Evolutionary conservation across 768 basidiomycete genomes (phyloP).

Genomic region (Flagelloscypha sp.): DNA sequence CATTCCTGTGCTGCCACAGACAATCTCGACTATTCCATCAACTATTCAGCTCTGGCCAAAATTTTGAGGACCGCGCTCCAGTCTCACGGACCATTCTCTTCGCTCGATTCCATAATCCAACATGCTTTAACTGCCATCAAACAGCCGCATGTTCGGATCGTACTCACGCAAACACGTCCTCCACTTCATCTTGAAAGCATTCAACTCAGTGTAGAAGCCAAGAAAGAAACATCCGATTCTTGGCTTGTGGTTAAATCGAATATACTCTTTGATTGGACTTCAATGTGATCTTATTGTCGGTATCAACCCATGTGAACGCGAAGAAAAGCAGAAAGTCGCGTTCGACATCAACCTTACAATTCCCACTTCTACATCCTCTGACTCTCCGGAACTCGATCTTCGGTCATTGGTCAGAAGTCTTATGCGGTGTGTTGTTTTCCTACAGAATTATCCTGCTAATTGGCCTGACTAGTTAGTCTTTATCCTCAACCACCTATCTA

Average conservation of each 20-base stretch:
- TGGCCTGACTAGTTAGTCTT: constrained; percentile 26
- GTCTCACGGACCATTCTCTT: no score
- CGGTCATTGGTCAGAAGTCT: not conserved
- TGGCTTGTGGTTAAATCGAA: no score
- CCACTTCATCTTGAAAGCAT: no score
- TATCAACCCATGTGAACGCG: constrained; percentile 57
- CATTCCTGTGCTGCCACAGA: constrained; percentile 41
- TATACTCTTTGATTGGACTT: no score
- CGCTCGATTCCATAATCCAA: no score
- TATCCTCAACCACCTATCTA: constrained; percentile 39
- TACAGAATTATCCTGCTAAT: constrained; percentile 10
- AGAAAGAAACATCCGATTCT: no score
- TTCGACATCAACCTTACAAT: constrained; percentile 38
- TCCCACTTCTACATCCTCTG: constrained; percentile 9
- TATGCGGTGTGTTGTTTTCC: constrained; percentile 1
- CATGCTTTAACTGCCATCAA: no score
- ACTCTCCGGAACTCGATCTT: not conserved
- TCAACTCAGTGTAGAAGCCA: no score
- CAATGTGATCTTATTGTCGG: constrained; percentile 54
- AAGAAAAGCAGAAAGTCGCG: constrained; percentile 52
- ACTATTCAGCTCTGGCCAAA: constrained; percentile 54
- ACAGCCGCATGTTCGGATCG: no score
- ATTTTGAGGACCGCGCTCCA: no score
- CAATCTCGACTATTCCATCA: constrained; percentile 49
- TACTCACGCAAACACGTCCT: no score